phyloP scores from a whole-genome alignment of 2,329 filamentous ascomycete genomes.

The Raffaelea arxii region DNA sequence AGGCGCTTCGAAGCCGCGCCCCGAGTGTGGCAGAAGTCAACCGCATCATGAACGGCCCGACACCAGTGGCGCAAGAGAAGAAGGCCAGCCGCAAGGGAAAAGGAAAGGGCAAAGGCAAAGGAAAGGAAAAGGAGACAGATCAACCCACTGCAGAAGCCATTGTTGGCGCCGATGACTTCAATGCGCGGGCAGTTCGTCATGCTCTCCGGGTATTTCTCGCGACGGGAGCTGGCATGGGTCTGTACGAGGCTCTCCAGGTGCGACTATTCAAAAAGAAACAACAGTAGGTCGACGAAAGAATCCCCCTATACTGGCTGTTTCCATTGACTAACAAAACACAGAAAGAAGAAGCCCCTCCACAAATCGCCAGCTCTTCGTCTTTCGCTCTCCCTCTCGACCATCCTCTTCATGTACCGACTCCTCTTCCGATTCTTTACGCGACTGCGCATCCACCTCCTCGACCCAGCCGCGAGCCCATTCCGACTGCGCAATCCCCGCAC shows the following conservation, averaged over 20 bases:
- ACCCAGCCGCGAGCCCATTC: slow-evolving; percentile 72
- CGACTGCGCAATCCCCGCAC: slow-evolving; percentile 72
- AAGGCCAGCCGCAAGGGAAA: neutral
- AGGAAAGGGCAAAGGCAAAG: slow-evolving; percentile 1
- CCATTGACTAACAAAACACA: too few relatives aligned
- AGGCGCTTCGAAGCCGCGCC: slow-evolving; percentile 41
- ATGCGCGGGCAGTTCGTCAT: slow-evolving; percentile 59
- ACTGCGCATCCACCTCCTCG: slow-evolving; percentile 67
- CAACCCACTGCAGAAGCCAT: slow-evolving; percentile 5
- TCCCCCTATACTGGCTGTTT: too few relatives aligned
- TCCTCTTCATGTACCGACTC: slow-evolving; percentile 74
- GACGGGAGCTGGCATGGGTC: slow-evolving; percentile 53
- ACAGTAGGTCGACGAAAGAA: too few relatives aligned
- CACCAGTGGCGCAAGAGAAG: neutral
- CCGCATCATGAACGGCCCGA: slow-evolving; percentile 39
- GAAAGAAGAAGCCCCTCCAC: slow-evolving; percentile 47
- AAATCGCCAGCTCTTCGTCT: slow-evolving; percentile 64
- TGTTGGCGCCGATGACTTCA: slow-evolving; percentile 56
- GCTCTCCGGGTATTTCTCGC: slow-evolving; percentile 61
- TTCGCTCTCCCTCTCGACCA: slow-evolving; percentile 72
- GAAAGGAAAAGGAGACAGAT: neutral
- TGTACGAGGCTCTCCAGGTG: slow-evolving; percentile 44
- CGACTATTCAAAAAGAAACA: slow-evolving; percentile 37
- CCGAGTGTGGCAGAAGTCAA: slow-evolving; percentile 47
- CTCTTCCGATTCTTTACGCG: slow-evolving; percentile 83